These are phyloP conservation scores for Lecanosticta acicola DNA, from an alignment of 2,329 filamentous ascomycete species.

Conservation along the genomic window DNA sequence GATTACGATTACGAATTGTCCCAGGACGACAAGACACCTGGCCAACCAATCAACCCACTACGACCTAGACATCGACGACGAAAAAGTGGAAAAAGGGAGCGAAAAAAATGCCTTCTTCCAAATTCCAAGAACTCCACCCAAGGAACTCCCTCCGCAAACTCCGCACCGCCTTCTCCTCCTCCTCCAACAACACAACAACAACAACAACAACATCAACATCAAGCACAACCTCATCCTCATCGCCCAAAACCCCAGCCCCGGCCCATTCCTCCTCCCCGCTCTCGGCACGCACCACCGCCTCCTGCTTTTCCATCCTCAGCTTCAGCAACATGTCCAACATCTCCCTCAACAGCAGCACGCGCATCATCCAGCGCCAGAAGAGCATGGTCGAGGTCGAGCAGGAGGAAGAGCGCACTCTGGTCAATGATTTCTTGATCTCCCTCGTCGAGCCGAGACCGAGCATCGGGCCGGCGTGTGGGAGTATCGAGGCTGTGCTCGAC, in stretches of 20 bases:
- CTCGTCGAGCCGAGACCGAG: constrained; percentile 31
- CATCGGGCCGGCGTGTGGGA: constrained; percentile 21
- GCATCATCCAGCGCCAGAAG: constrained; percentile 27
- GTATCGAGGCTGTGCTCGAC: constrained; percentile 32
- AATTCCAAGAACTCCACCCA: constrained; percentile 18
- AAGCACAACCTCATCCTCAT: constrained; percentile 4
- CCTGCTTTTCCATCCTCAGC: constrained; percentile 20
- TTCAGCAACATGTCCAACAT: constrained; percentile 19
- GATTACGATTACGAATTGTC: too few species aligned
- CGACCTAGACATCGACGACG: not conserved
- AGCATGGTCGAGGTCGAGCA: constrained; percentile 29
- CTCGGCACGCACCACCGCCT: constrained; percentile 13
- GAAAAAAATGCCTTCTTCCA: constrained; percentile 5
- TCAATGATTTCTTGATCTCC: constrained; percentile 20
- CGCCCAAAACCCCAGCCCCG: constrained; percentile 1
- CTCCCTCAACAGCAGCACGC: constrained; percentile 10
- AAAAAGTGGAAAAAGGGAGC: too few species aligned
- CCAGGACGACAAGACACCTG: too few species aligned
- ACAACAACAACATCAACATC: constrained; percentile 11
- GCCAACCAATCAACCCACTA: constrained; percentile 1
- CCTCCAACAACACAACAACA: constrained; percentile 9
- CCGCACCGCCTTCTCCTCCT: constrained; percentile 22
- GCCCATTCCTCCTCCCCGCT: constrained; percentile 16
- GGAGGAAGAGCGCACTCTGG: constrained; percentile 25
- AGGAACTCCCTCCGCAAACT: constrained; percentile 26